Evolutionary conservation across 2,329 filamentous ascomycete genomes (phyloP), one percentile per base, ranked within the genome.

Genomic region (Ceratocystis colombiana): DNA sequence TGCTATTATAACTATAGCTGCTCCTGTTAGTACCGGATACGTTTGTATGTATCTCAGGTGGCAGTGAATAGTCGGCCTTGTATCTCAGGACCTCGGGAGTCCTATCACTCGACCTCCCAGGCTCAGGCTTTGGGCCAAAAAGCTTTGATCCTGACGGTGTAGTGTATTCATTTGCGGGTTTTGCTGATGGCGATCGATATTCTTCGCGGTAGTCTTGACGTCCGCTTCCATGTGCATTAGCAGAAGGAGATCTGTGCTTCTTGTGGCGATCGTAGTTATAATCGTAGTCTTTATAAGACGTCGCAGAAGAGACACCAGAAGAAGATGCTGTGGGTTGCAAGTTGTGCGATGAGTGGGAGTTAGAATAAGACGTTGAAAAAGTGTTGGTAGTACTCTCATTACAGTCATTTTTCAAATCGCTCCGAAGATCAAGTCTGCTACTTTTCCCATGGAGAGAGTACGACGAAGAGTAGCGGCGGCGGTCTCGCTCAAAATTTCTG

Each of bases 121-220:
- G 67, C 55, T 68, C 67, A 5, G 67, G 67, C 61, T 68, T 68
- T 8, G 67, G 67, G 17, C 67, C 67, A 55, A 68, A 68, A 12
- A 68, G 61, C 12, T 64, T 61, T 3, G 64, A 61, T 25, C 59
- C 64, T 5, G 66, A 62, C 5, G 62, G 22, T 15, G 48, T 66
- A 22, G 64, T 57, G 17, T 50, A 64, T 8, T 66, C 67, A 28
- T 61, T 64, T 28, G 53, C 53, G 22, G 67, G 64, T 22, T 66
- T 68, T 62, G 61, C 62, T 61, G 64, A 65, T 33, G 63, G 22
- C 37, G 66, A 66, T 41, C 64, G 48, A 28, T 64, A 61, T 20
- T 66, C 64, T 1, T 68, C 67, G 37, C 55, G 48, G 41, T 61
- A 61, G 48, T 66, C 53, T 22, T 66, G 61, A 12, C 64, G 44